Evolutionary conservation across 345 rosid species (phyloP), one percentile per base, ranked within the genome.

Genomic region (Boechera retrofracta): DNA sequence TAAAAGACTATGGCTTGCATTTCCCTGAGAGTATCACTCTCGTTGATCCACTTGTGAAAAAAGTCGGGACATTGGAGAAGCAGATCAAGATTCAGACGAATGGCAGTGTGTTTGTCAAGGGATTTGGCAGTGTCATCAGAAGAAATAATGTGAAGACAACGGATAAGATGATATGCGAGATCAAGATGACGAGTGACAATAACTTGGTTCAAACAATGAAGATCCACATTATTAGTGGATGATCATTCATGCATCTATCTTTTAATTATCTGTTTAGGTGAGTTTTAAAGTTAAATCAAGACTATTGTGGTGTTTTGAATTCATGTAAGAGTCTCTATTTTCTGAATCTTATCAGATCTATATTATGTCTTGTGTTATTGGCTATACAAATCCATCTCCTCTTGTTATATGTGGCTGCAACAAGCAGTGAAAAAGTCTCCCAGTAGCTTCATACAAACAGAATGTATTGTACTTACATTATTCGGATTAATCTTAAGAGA

Each of bases 141-240:
- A 58, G 81, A 44, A 78, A 78, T 4, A 6, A 24, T 0, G 63
- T 78, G 63, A 78, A 21, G 29, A 7, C 47, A 7, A 57, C n/a
- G 0, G 77, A 78, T 36, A 78, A 58, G 44, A 39, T 78, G 69
- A 24, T 72, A 5, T 65, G 28, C 13, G 62, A 78, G 68, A 2
- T 78, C 3, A 61, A 53, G 63, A 72, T 39, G 63, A 53, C 9
- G 1, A 45, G 49, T 8, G 35, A 48, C 8, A 15, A 15, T 15
- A 72, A 66, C 18, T 16, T 65, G 15, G 81, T 77, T 59, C 77
- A 65, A 28, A 58, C 77, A 5, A 52, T 77, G 63, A 72, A 78
- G 54, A 39, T 78, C 39, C 28, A 49, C 31, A 1, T 78, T 49
- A 42, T 78, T 15, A 26, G 35, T 11, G 64, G 16, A 45, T 71